Conservation (phyloP, 208 protist species). For the Crithidia thermophila region DNA sequence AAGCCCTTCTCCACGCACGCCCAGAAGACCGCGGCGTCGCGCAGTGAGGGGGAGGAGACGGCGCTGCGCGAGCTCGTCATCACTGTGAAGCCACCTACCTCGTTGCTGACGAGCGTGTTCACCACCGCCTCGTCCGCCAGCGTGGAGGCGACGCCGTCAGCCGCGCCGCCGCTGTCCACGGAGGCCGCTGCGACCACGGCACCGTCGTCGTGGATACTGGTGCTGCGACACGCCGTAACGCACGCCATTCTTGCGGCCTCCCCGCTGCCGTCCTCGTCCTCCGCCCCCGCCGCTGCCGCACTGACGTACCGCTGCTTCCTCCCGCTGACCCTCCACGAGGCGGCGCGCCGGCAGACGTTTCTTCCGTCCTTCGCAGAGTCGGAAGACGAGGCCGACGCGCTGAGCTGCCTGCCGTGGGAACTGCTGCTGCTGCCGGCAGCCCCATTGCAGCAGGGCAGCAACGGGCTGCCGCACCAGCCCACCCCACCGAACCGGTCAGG, state of each 20-base stretch:
- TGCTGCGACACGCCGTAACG: constrained; percentile 22
- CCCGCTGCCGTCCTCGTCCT: neutral
- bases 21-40: too few relatives aligned
- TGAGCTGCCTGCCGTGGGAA: constrained; percentile 18
- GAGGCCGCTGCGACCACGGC: neutral
- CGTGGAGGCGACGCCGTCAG: neutral
- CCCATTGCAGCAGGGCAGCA: neutral
- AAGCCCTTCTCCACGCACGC: neutral
- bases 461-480: neutral
- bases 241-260: constrained; percentile 19
- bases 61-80: constrained; percentile 26
- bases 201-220: constrained; percentile 3
- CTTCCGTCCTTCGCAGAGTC: too few relatives aligned
- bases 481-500: neutral
- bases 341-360: too few relatives aligned
- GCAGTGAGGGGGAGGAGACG: neutral
- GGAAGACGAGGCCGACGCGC: neutral
- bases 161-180: neutral
- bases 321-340: constrained; percentile 1
- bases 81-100: constrained; percentile 8
- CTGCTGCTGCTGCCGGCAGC: constrained; percentile 11
- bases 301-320: constrained; percentile 32
- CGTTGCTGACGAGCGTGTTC: constrained; percentile 5
- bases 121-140: neutral
- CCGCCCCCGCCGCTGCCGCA: neutral